A percentile compares a stretch with the other conserved stretches of the same genome.
phyloP scores from a whole-genome alignment of 306 rosid genomes.

The Fragaria iinumae region DNA sequence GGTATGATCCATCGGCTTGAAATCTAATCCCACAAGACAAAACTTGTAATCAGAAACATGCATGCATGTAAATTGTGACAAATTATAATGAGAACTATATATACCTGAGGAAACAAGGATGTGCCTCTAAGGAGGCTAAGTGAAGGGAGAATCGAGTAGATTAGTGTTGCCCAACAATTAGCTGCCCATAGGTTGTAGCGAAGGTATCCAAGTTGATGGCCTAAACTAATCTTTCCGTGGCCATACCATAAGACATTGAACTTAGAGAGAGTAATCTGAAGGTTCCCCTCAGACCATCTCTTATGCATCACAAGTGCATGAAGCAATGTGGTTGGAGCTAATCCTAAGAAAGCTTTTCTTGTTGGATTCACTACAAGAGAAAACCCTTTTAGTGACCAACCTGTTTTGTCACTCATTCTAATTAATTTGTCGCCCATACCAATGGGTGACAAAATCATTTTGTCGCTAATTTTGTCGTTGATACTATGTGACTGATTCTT shows the following conservation, averaged over 20 bases:
- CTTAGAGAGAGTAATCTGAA: constrained; percentile 52
- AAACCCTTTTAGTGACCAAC: too few species aligned
- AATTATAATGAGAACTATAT: too few species aligned
- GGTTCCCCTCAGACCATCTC: constrained; percentile 76
- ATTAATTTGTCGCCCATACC: too few species aligned
- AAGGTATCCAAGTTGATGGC: constrained; percentile 49
- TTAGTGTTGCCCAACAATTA: constrained; percentile 46
- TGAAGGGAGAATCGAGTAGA: constrained; percentile 58
- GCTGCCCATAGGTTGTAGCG: constrained; percentile 49
- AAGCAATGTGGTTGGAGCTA: constrained; percentile 46
- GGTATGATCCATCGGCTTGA: constrained; percentile 67
- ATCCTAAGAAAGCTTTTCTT: constrained; percentile 61
- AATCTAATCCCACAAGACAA: constrained; percentile 35
- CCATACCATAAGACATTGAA: constrained; percentile 40
- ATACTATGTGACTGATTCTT: too few species aligned
- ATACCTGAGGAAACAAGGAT: too few species aligned
- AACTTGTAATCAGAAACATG: background rate
- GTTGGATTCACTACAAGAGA: too few species aligned
- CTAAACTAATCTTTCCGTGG: constrained; percentile 42
- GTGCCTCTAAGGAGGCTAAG: constrained; percentile 48
- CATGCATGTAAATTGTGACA: too few species aligned
- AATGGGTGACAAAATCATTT: too few species aligned
- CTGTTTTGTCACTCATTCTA: too few species aligned
- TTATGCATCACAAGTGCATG: constrained; percentile 61
- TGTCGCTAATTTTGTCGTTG: too few species aligned